Evolutionary conservation across 2,329 filamentous ascomycete species (phyloP).

Genomic region (Penicillium aurantiogriseum): DNA sequence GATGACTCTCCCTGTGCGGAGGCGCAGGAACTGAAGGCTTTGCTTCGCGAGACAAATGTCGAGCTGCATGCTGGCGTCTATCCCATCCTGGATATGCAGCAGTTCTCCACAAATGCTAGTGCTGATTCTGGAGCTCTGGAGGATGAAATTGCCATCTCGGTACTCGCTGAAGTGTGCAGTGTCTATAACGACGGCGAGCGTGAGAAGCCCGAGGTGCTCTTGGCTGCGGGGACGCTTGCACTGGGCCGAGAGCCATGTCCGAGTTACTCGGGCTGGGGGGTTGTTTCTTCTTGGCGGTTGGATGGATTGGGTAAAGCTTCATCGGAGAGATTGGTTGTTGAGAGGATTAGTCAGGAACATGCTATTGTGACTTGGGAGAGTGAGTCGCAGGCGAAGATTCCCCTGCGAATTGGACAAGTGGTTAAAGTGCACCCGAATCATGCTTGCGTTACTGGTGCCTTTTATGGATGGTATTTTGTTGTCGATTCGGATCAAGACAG

Average conservation of each 20-base stretch:
- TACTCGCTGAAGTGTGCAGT: slow-evolving; percentile 70
- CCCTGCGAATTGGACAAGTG: slow-evolving; percentile 62
- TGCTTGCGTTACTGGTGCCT: slow-evolving; percentile 71
- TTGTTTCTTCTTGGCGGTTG: slow-evolving; percentile 61
- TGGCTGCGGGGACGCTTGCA: slow-evolving; percentile 67
- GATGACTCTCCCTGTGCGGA: slow-evolving; percentile 37
- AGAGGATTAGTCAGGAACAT: slow-evolving; percentile 74
- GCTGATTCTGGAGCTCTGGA: slow-evolving; percentile 36
- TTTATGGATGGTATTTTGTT: slow-evolving; percentile 70
- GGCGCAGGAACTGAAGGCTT: slow-evolving; percentile 25
- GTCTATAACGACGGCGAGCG: slow-evolving; percentile 61
- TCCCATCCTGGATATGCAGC: slow-evolving; percentile 73
- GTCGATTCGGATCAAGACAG: slow-evolving; percentile 61
- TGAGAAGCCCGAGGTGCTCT: slow-evolving; percentile 60
- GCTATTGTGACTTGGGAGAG: slow-evolving; percentile 64
- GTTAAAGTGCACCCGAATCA: slow-evolving; percentile 77
- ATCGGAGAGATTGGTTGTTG: slow-evolving; percentile 64
- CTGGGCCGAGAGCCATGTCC: slow-evolving; percentile 72
- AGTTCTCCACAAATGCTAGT: slow-evolving; percentile 68
- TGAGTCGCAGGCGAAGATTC: slow-evolving; percentile 38
- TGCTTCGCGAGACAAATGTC: slow-evolving; percentile 43
- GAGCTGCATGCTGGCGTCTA: slow-evolving; percentile 78
- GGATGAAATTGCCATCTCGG: slow-evolving; percentile 62
- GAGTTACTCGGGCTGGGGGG: slow-evolving; percentile 69
- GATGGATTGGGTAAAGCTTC: slow-evolving; percentile 36